Evolutionary conservation across 495 filamentous ascomycete genomes (phyloP).

Genomic region (Penicilliopsis zonata): DNA sequence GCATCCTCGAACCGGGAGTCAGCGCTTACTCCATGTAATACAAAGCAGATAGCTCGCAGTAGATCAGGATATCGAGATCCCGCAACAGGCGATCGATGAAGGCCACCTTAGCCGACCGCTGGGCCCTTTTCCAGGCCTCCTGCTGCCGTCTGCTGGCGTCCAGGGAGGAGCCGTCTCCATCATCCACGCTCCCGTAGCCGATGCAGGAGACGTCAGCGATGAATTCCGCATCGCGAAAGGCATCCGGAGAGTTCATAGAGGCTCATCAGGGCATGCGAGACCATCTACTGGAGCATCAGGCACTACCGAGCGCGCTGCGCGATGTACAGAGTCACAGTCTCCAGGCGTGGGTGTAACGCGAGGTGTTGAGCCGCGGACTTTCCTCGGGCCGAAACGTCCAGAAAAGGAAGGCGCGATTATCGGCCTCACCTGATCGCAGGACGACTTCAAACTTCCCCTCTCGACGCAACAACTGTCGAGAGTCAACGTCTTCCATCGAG

Average conservation of each 20-base stretch:
- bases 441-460: no score
- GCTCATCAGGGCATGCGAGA: constrained; percentile 30
- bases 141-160: constrained; percentile 12
- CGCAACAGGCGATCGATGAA: constrained; percentile 60
- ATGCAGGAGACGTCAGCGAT: constrained; percentile 38
- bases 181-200: constrained; percentile 20
- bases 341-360: neutral
- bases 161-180: constrained; percentile 6
- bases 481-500: no score
- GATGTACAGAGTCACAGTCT: neutral
- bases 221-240: constrained; percentile 40
- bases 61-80: constrained; percentile 69
- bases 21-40: constrained; percentile 85
- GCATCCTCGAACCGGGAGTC: no score
- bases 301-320: neutral
- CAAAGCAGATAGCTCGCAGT: constrained; percentile 64
- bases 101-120: constrained; percentile 31
- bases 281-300: constrained; percentile 5
- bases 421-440: no score
- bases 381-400: constrained; percentile 8
- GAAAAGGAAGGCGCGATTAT: no score
- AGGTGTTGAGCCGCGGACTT: constrained; percentile 5
- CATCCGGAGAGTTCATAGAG: constrained; percentile 40
- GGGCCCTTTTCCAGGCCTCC: constrained; percentile 24
- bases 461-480: no score